Base-by-base conservation (phyloP, 768 basidiomycete genomes). In the Lanmaoa rubissima region DNA sequence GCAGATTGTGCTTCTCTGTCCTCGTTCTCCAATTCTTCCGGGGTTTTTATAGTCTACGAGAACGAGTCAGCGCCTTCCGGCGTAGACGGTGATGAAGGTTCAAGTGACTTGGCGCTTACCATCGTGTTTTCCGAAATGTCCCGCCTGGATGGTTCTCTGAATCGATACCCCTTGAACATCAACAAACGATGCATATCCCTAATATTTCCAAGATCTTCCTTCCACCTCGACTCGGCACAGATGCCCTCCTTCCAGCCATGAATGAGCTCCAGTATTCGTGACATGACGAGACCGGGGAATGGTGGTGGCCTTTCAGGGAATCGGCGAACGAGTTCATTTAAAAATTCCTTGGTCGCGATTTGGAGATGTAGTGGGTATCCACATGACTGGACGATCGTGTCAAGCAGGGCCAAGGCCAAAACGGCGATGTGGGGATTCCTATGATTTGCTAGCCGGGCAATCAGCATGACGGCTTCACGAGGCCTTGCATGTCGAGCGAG, bases 301-400 rank as follows among this genome's bases (percentile, higher is more conserved):
- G 93, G 90, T 1, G 97, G 96, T 3, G 97, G 97, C 44, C 96
- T 85, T 74, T 99, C 97, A 7, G 97, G 97, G 71, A 99, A 98
- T 63, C 95, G 85, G 48, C 96, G 87, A 26, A 99, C 97, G 69
- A 99, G 87, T 70, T 98, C 97, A 74, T 99, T 99, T 17, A 98
- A 79, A 69, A 98, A 99, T 67, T 98, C 97, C 69, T 99, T 98
- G 41, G 96, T 98, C 17, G 90, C 80, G 64, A 98, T 90, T 72
- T 99, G 97, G 24, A 99, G 86, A 70, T 98, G 97, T 55, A 99
- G 90, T 0, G 96, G 87, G 74, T 99, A 99, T 71, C 97, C 97
- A 69, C 96, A 98, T 40, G 90, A 88, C 69, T 94, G 90, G 44
- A 98, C 89, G 48, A 99, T 86, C 14, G 91, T 94, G 72, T 94